Evolutionary conservation across 768 basidiomycete genomes (phyloP).

Genomic region (Kwoniella mangroviensis): DNA sequence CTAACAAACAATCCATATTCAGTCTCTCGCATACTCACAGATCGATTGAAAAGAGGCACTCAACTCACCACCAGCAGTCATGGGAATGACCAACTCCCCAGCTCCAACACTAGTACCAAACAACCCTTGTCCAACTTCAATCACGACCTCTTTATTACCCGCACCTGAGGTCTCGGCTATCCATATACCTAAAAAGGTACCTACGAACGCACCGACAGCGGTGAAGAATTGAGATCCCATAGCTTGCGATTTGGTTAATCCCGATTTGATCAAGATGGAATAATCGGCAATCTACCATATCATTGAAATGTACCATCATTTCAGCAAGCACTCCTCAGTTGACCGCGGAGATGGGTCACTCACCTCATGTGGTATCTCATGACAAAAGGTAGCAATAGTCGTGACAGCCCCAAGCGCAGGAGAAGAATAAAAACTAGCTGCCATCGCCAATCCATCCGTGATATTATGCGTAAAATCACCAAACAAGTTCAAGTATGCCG

Average conservation of each 20-base stretch:
- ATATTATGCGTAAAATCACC: conserved; percentile 93
- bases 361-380: conserved; percentile 87
- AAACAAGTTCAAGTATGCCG: conserved; percentile 89
- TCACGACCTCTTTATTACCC: conserved; percentile 60
- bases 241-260: conserved; percentile 86
- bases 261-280: conserved; percentile 81
- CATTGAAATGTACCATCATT: too few relatives aligned
- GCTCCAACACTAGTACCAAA: conserved; percentile 79
- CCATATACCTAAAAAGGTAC: conserved; percentile 58
- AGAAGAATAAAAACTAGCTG: conserved; percentile 95
- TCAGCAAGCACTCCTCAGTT: too few relatives aligned
- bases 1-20: conserved; percentile 46
- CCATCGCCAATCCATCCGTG: conserved; percentile 94
- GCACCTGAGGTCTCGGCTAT: conserved; percentile 52
- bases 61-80: conserved; percentile 55
- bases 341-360: conserved; percentile 9
- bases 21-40: neutral
- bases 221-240: conserved; percentile 94
- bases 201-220: conserved; percentile 87
- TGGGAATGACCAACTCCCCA: conserved; percentile 74
- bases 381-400: conserved; percentile 91
- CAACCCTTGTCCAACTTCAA: conserved; percentile 76
- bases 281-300: conserved; percentile 79
- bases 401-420: conserved; percentile 91
- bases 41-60: conserved; percentile 10